These are phyloP conservation scores for Juncus effusus DNA, from an alignment of 176 grass and related monocot species.

Conservation along the genomic window DNA sequence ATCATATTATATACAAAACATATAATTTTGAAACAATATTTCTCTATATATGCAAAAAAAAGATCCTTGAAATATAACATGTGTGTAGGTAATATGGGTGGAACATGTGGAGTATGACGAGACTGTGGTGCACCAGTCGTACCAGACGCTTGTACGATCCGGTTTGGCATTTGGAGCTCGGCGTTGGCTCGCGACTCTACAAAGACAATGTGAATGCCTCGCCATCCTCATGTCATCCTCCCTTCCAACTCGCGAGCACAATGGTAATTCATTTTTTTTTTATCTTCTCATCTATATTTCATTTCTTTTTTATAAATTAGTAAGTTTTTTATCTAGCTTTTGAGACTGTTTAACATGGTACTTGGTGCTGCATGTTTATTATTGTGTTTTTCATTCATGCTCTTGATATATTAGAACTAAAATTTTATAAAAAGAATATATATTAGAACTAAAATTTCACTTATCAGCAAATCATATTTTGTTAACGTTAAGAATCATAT, in stretches of 20 bases:
- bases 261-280: constrained; percentile 23
- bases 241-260: constrained; percentile 36
- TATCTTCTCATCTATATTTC: not conserved
- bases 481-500: no score
- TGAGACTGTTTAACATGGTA: not conserved
- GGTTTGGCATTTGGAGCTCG: constrained; percentile 69
- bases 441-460: no score
- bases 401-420: no score
- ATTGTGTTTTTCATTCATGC: no score
- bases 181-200: constrained; percentile 78
- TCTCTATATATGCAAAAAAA: no score
- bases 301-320: not conserved
- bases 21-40: no score
- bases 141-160: constrained; percentile 56
- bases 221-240: constrained; percentile 71
- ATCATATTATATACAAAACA: no score
- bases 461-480: no score
- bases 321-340: not conserved
- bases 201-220: constrained; percentile 74
- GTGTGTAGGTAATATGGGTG: constrained; percentile 87
- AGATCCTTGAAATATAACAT: no score
- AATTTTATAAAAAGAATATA: no score
- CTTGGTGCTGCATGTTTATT: no score
- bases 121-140: constrained; percentile 59
- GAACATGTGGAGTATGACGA: constrained; percentile 95